Conservation (phyloP, 805 yeast genomes). For the Teunomyces gatunensis region DNA sequence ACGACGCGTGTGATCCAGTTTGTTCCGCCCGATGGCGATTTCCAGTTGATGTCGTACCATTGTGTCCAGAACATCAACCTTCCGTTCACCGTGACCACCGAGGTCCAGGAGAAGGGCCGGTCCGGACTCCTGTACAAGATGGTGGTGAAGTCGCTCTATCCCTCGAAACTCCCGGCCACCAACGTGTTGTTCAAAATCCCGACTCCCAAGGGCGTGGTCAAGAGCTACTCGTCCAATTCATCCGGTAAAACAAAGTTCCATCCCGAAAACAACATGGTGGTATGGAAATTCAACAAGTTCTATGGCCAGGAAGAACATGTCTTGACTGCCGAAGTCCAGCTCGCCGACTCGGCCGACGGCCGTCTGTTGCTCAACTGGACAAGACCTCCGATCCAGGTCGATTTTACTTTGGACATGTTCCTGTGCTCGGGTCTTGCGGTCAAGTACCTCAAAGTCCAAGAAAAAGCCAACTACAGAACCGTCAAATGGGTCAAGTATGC, state of each 20-base stretch:
- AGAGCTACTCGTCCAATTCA: slow-evolving; percentile 29
- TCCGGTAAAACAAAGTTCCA: slow-evolving; percentile 68
- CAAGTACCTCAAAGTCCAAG: slow-evolving; percentile 66
- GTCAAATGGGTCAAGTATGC: slow-evolving; percentile 86
- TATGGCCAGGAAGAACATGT: slow-evolving; percentile 64
- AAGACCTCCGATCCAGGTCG: slow-evolving; percentile 71
- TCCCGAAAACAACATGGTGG: slow-evolving; percentile 60
- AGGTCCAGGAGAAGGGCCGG: slow-evolving; percentile 44
- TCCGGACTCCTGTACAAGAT: slow-evolving; percentile 53
- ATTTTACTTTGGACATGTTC: slow-evolving; percentile 69
- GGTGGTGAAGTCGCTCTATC: slow-evolving; percentile 60
- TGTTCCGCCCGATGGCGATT: slow-evolving; percentile 84
- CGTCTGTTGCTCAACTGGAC: slow-evolving; percentile 46
- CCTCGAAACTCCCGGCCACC: slow-evolving; percentile 57
- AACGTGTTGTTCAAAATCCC: slow-evolving; percentile 67
- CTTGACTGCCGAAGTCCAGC: slow-evolving; percentile 50
- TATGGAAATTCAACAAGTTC: slow-evolving; percentile 71
- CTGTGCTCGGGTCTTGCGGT: slow-evolving; percentile 76
- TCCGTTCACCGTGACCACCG: slow-evolving; percentile 69
- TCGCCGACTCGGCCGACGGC: slow-evolving; percentile 25
- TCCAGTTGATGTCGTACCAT: slow-evolving; percentile 75
- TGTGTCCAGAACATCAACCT: slow-evolving; percentile 49
- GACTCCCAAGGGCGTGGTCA: slow-evolving; percentile 48
- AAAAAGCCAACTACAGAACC: slow-evolving; percentile 57
- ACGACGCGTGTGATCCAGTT: slow-evolving; percentile 63